Percentiles rank a stretch among this genome's conserved stretches.
Conservation (phyloP, 345 rosid genomes). For the Noccaea bulbosa region DNA sequence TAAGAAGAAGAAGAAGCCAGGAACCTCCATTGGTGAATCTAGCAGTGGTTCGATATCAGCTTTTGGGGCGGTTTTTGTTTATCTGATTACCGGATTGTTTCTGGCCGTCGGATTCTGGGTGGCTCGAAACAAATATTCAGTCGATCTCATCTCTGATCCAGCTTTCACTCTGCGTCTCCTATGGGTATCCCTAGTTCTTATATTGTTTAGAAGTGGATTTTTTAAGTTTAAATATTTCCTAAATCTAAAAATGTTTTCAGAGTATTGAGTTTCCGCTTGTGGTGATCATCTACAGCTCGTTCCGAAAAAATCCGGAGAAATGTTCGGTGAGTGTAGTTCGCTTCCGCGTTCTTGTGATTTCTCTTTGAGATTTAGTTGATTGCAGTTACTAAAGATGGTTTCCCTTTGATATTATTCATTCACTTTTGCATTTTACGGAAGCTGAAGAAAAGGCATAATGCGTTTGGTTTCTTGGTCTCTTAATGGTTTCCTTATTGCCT, state of each 20-base stretch:
- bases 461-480: neutral
- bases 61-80: conserved; percentile 38
- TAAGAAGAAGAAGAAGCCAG: conserved; percentile 32
- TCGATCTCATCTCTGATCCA: conserved; percentile 68
- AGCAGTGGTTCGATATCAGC: conserved; percentile 37
- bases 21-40: conserved; percentile 7
- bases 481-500: conserved; percentile 24
- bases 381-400: neutral
- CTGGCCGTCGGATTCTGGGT: conserved; percentile 58
- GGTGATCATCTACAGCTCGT: conserved; percentile 60
- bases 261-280: conserved; percentile 53
- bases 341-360: neutral
- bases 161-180: conserved; percentile 58
- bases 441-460: neutral
- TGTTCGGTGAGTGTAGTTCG: conserved; percentile 56
- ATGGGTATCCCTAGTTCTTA: conserved; percentile 46
- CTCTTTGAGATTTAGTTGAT: neutral
- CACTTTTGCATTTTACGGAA: neutral
- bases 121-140: conserved; percentile 49
- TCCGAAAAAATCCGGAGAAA: conserved; percentile 56
- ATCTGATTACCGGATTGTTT: conserved; percentile 52
- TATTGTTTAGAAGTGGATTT: neutral
- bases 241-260: conserved; percentile 38
- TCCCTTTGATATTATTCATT: neutral
- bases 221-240: neutral